Evolutionary conservation across 2,329 filamentous ascomycete species (phyloP), one percentile per base, ranked within the genome.

Genomic region (Aspergillus fumigatus): DNA sequence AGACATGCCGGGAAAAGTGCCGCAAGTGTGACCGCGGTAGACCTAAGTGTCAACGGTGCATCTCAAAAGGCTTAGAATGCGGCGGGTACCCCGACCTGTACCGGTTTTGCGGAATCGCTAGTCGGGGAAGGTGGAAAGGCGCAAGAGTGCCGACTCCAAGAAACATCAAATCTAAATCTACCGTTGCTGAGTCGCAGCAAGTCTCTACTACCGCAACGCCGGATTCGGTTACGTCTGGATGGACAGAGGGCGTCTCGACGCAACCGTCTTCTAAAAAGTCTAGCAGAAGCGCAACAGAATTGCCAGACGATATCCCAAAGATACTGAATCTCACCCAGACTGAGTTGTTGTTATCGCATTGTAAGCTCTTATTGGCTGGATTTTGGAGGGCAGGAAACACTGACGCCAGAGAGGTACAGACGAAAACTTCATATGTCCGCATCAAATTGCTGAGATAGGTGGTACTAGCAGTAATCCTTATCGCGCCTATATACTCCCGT

Each of bases 1-100:
- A 67, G 55, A 72, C 69, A 55, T 72, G 69, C 52, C 64, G 69
- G 55, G 65, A 71, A 54, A 72, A 72, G 54, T 70, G 66, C 45
- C 67, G 69, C 19, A 64, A 63, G 59, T 72, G 69, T 51, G 69
- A 72, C 52, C 68, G 68, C 2, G 60, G 56, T 23, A 63, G 67
- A n/a, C 69, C 69, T 3, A 59, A 58, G 17, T 72, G 69, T 45
- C 63, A 65, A 52, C 62, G 69, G 25, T 72, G 69, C 45, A 59
- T 68, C 17, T 63, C 61, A 10, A 72, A 69, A 50, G 69, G 69
- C 35, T 56, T 70, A 17, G 54, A 67, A 48, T 72, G 69, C 52
- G 65, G 60, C 38, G 68, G 67, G 14, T 70, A 70, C 50, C 68
- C 68, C 2, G 68, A 70, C 6, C 68, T 67, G n/a, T 70, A 69